Evolutionary conservation across 257 asterid species (phyloP), one percentile per base, ranked within the genome.

Genomic region (Asclepias syriaca): DNA sequence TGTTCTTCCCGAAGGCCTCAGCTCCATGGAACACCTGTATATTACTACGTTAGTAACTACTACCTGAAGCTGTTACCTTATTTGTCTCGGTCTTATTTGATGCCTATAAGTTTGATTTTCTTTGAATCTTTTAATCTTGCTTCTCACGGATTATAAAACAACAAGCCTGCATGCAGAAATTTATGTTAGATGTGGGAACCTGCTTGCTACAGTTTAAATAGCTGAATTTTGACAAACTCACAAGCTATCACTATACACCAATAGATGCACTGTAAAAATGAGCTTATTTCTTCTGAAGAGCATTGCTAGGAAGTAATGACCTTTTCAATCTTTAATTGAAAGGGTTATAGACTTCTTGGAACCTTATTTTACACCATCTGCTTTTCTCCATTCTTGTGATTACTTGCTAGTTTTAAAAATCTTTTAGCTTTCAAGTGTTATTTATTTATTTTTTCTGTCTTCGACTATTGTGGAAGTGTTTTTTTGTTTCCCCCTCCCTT

Each of bases 1-100:
- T 88, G 85, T 82, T 88, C 96, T 80, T 87, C 93, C 57, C 81
- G 91, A 72, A 88, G 84, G 84, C 87, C 77, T 48, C 93, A 81
- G 80, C 80, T 88, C 79, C 90, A 84, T 48, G 93, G 93, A 65
- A 87, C 93, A 45, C 95, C 89, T 37, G 81, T 88, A 64, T 90
- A 79, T 81, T 88, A 86, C 85, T 88, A 84, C 78, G 96, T 90
- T 49, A 82, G 96, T 87, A 53, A 49, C 75, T 78, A 54, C 73
- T 74, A 70, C 46, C 18, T 11, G 21, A 14, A 55, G 19, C 43
- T 8, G 18, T 14, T 29, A 29, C 50, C 50, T 37, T 64, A 37
- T 29, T 61, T 7, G 48, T 60, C 45, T 60, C 34, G 15, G 19
- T 37, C 50, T 37, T 64, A 64, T 64, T 3, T 37, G 29, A 37